Conservation (phyloP, 2,329 filamentous ascomycete genomes). For the Fusarium sp. region DNA sequence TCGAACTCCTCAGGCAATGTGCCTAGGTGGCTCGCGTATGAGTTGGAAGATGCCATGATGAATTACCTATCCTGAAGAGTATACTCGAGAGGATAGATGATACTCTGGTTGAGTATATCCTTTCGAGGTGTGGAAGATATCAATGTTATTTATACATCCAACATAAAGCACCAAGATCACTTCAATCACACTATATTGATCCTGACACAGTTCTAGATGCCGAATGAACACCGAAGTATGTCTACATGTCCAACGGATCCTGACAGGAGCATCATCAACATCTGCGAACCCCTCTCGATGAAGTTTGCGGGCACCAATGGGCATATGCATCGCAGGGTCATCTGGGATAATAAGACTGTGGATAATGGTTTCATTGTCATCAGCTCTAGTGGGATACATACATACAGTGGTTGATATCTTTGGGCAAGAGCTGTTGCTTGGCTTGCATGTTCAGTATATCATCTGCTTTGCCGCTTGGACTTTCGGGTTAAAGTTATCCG, state of each 20-base stretch:
- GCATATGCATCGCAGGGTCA: slow-evolving; percentile 29
- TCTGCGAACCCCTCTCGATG: slow-evolving; percentile 36
- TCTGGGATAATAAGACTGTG: slow-evolving; percentile 26
- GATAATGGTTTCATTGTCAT: slow-evolving; percentile 38
- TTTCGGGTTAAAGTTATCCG: slow-evolving; percentile 14
- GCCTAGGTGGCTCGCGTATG: slow-evolving; percentile 34
- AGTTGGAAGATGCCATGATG: slow-evolving; percentile 40
- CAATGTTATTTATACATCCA: slow-evolving; percentile 27
- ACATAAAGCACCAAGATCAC: neutral
- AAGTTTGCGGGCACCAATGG: slow-evolving; percentile 47
- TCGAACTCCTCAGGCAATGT: slow-evolving; percentile 79
- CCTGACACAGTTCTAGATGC: slow-evolving; percentile 28
- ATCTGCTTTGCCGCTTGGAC: slow-evolving; percentile 32
- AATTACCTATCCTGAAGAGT: slow-evolving; percentile 2
- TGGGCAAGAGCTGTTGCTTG: slow-evolving; percentile 14
- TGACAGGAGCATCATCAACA: slow-evolving; percentile 32
- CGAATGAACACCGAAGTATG: slow-evolving; percentile 39
- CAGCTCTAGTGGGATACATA: slow-evolving; percentile 13
- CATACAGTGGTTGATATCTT: neutral
- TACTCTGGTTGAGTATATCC: neutral
- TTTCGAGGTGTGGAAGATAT: neutral
- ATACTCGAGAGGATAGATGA: neutral
- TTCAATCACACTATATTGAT: neutral
- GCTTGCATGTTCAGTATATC: slow-evolving; percentile 31
- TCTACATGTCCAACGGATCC: slow-evolving; percentile 24